A percentile compares a stretch with the other conserved stretches of the same genome.
Evolutionary conservation across 2,329 filamentous ascomycete species (phyloP).

Genomic region (Fusarium equiseti): DNA sequence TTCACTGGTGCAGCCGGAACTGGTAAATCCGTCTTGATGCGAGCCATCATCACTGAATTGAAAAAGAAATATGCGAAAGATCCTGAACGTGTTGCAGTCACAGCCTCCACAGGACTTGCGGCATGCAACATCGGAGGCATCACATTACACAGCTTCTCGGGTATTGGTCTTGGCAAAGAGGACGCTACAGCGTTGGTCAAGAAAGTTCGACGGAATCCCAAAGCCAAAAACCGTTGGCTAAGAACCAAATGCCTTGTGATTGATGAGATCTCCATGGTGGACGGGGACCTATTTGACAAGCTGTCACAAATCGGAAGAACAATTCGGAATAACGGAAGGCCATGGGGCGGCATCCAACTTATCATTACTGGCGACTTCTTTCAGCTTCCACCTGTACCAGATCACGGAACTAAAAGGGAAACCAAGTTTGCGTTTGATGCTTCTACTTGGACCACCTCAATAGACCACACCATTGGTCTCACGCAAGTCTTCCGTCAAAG

Average conservation of each 20-base stretch:
- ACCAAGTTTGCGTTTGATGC: slow-evolving; percentile 95
- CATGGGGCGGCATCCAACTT: slow-evolving; percentile 96
- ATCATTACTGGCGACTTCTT: slow-evolving; percentile 98
- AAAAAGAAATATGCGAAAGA: slow-evolving; percentile 81
- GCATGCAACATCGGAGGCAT: slow-evolving; percentile 97
- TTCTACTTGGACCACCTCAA: slow-evolving; percentile 89
- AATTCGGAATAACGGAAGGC: slow-evolving; percentile 89
- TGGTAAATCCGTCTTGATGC: slow-evolving; percentile 95
- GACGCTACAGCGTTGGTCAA: slow-evolving; percentile 82
- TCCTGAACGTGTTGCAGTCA: slow-evolving; percentile 88
- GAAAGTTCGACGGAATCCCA: slow-evolving; percentile 90
- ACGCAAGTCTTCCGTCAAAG: slow-evolving; percentile 97
- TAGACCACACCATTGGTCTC: slow-evolving; percentile 94
- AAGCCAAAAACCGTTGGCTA: slow-evolving; percentile 90
- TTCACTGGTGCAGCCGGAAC: slow-evolving; percentile 98
- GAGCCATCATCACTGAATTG: slow-evolving; percentile 86
- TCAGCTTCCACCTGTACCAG: slow-evolving; percentile 93
- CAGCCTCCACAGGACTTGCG: slow-evolving; percentile 93
- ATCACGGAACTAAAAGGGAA: slow-evolving; percentile 71
- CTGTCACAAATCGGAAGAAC: slow-evolving; percentile 86
- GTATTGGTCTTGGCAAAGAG: slow-evolving; percentile 93
- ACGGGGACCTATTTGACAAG: slow-evolving; percentile 97
- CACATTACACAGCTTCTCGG: slow-evolving; percentile 94
- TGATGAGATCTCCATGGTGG: slow-evolving; percentile 98
- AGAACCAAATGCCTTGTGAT: slow-evolving; percentile 88